Evolutionary conservation across 495 filamentous ascomycete genomes (phyloP), one percentile per base, ranked within the genome.

Genomic region (Massariosphaeria phaeospora): DNA sequence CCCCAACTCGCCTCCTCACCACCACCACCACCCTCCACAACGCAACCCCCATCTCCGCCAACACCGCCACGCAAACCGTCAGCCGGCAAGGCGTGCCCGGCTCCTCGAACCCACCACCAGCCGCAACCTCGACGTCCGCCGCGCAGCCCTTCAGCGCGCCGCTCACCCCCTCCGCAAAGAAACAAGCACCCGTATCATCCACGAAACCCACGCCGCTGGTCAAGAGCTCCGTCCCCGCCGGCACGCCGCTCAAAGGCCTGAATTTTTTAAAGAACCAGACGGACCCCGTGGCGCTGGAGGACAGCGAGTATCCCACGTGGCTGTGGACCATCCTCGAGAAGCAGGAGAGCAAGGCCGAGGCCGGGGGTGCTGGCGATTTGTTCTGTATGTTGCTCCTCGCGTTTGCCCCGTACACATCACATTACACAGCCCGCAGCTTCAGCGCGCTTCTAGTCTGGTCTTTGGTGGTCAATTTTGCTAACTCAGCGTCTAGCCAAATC

Each of bases 261-360:
- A 94, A 89, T 69, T 96, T 93, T 73, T 73, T 94, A 64, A 96
- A 96, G 74, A 77, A 77, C 33, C 83, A 89, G 65, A 82, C 82
- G 0, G 79, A 82, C 51, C 69, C 82, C 3, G 60, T 95, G 10
- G 93, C 93, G 25, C 73, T 82, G 62, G 78, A 84, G 47, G 93
- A 98, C 67, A 72, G 78, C 27, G 90, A 89, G 48, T 98, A 98
- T 73, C 93, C 93, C 13, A 78, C 75, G 11, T 98, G 93, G 93
- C 72, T 98, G 47, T 98, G 93, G 93, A 70, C 65, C 0, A 79
- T 90, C 58, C 72, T 96, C 21, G 79, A 66, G 66, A 70, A 70
- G 55, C 57, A 62, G 31, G 68, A 61, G 38, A 69, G 66, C 63
- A 72, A 69, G 21, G 50, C 29, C 20, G 61, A 46, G 35, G 55